phyloP scores from a whole-genome alignment of 352 stramenopile species.

The Globisporangium heterothallicum region DNA sequence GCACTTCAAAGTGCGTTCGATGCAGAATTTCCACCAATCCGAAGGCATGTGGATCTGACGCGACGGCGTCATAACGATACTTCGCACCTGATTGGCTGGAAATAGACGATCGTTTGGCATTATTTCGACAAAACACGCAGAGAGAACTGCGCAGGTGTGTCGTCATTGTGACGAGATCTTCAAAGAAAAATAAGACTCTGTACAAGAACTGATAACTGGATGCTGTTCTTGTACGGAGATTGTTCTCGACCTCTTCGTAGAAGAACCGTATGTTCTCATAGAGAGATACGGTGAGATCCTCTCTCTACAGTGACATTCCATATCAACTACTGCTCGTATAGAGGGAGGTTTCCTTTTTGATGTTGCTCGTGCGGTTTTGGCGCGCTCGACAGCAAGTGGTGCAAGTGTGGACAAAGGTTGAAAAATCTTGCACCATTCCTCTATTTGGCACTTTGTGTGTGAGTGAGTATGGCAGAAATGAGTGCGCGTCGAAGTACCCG shows the following conservation, averaged over 20 bases:
- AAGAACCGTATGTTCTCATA: slow-evolving; percentile 6
- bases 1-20: not conserved
- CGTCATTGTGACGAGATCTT: too few species aligned
- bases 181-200: too few species aligned
- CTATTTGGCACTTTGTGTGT: slow-evolving; percentile 18
- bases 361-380: slow-evolving; percentile 2
- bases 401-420: too few species aligned
- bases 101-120: not conserved
- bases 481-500: slow-evolving; percentile 51
- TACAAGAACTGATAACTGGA: not conserved
- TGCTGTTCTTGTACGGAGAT: slow-evolving; percentile 6
- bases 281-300: not conserved
- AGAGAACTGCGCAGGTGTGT: too few species aligned
- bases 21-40: slow-evolving; percentile 5
- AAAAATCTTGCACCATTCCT: slow-evolving; percentile 17
- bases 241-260: slow-evolving; percentile 6
- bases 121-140: slow-evolving; percentile 4
- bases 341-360: slow-evolving; percentile 39
- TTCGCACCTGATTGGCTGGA: slow-evolving; percentile 10
- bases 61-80: not conserved
- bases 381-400: not conserved
- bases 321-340: slow-evolving; percentile 16
- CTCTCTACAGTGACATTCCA: slow-evolving; percentile 3
- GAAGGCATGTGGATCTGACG: not conserved
- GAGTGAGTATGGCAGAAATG: slow-evolving; percentile 12